Evolutionary conservation across 2,329 filamentous ascomycete species (phyloP), one percentile per base, ranked within the genome.

Genomic region (Rhynchosporium secalis): DNA sequence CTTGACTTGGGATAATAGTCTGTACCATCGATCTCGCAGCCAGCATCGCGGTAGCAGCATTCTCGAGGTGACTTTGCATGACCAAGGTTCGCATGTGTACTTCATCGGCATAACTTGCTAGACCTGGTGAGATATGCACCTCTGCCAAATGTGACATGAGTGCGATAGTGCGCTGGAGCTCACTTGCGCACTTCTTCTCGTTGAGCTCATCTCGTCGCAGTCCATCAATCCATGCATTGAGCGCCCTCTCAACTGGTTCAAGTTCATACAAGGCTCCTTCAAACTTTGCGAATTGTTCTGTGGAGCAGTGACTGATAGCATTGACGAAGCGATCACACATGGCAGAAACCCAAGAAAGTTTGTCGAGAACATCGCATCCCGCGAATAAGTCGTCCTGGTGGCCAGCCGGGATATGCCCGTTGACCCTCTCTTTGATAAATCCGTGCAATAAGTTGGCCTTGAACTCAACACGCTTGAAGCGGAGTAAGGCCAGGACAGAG

Each of bases 211-310:
- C 92, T 58, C 86, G 87, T 66, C 92, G 88, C 60, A 97, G 75
- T 5, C 86, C 86, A 67, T 97, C 93, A 61, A 98, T 90, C 86
- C 92, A 96, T 60, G 84, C 84, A 72, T 96, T 96, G 56, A 98
- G 78, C 0, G 91, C 90, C 62, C 92, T 85, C 77, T 99, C 95
- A 10, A 98, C 91, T 0, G 93, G 92, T 73, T 96, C 91, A 56
- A 98, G 80, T 75, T 98, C 95, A 69, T 92, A 91, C 62, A 95
- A 77, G 2, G 92, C 90, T 47, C 88, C 87, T 70, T 92, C 89
- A 69, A 92, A 95, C 66, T 81, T 86, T 51, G 84, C 83, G 74
- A 98, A 98, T 62, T 91, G 85, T 54, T 91, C 86, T 1, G 90
- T 80, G 2, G 89, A 88, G 76, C 92, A 96, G 69, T 86, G 86